phyloP scores from a whole-genome alignment of 169 alveolate genomes.

The Eimeria praecox region DNA sequence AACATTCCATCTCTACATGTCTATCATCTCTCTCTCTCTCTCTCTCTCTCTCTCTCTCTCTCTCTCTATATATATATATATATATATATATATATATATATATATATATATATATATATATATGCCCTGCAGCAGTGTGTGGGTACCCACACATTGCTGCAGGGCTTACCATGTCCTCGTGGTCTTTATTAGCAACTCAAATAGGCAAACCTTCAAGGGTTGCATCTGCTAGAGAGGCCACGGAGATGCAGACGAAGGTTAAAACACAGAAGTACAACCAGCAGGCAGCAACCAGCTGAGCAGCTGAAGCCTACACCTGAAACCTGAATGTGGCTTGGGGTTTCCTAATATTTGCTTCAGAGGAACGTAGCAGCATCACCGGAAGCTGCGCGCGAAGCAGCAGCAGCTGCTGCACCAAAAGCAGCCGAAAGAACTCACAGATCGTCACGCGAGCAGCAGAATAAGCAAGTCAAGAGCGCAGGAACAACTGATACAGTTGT shows the following conservation, averaged over 20 bases:
- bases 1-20: not conserved
- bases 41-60: no score
- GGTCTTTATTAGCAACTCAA: not conserved
- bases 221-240: not conserved
- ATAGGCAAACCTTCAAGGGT: not conserved
- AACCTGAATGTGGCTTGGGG: not conserved
- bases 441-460: constrained; percentile 9
- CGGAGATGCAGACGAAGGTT: not conserved
- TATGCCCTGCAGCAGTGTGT: no score
- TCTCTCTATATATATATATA: no score
- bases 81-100: no score
- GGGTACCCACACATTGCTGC: no score
- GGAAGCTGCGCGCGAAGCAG: constrained; percentile 5
- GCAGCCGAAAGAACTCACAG: not conserved
- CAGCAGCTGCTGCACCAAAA: constrained; percentile 7
- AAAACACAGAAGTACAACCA: not conserved
- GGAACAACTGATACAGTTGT: constrained; percentile 38
- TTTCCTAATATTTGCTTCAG: constrained; percentile 55
- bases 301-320: not conserved
- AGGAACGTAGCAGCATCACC: constrained; percentile 28
- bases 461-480: not conserved
- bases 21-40: no score
- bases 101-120: no score
- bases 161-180: not conserved
- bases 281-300: not conserved